A percentile compares a stretch with the other conserved stretches of the same genome.
phyloP scores from a whole-genome alignment of 2,329 filamentous ascomycete species.

The Pseudocercospora fijiensis region DNA sequence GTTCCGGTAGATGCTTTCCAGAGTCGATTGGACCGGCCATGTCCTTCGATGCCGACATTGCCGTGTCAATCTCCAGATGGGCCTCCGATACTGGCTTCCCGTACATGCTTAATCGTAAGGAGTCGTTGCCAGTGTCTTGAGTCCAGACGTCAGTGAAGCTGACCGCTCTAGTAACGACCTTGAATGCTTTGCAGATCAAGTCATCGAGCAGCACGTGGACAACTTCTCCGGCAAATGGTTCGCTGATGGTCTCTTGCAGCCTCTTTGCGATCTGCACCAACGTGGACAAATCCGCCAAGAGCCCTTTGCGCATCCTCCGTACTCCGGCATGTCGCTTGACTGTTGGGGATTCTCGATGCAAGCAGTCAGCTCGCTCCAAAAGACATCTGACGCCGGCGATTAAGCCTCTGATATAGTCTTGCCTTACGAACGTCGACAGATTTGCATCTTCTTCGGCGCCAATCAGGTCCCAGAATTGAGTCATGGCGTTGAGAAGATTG shows the following conservation, averaged over 20 bases:
- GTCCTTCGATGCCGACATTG: conserved; percentile 1
- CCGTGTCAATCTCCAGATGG: conserved; percentile 22
- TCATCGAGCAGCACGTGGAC: conserved; percentile 81
- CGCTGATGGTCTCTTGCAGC: conserved; percentile 70
- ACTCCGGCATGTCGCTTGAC: conserved; percentile 75
- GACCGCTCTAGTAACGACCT: conserved; percentile 87
- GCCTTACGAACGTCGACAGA: conserved; percentile 76
- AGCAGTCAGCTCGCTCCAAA: conserved; percentile 81
- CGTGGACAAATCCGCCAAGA: conserved; percentile 84
- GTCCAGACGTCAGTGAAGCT: conserved; percentile 82
- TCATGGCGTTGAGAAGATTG: conserved; percentile 77
- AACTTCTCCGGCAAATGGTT: conserved; percentile 53
- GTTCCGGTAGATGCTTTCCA: conserved; percentile 24
- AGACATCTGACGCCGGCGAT: conserved; percentile 91
- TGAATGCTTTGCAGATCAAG: conserved; percentile 90
- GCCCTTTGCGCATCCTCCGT: conserved; percentile 76
- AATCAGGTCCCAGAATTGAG: conserved; percentile 90
- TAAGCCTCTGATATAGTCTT: conserved; percentile 91
- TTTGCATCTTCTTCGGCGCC: conserved; percentile 66
- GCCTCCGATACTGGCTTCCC: conserved; percentile 2
- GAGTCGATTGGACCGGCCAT: conserved; percentile 23
- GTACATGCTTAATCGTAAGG: conserved; percentile 5
- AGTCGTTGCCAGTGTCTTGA: conserved; percentile 29
- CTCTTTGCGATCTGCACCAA: conserved; percentile 86
- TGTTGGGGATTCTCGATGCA: conserved; percentile 75